Conservation (phyloP, 2,329 filamentous ascomycete genomes). For the Cladosporium sp. region DNA sequence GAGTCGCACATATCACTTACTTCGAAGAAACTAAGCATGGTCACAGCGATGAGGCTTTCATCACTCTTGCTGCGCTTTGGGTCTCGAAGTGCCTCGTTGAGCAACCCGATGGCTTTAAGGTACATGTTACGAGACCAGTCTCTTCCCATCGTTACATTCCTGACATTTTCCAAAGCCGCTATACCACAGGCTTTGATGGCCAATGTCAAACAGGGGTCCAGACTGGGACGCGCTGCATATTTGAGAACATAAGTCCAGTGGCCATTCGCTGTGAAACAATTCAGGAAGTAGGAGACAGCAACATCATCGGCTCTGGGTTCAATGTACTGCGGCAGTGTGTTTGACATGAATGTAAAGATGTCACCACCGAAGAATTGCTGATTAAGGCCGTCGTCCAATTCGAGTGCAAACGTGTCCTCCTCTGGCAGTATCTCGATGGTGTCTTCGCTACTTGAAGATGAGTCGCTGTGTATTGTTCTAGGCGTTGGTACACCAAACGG, state of each 20-base stretch:
- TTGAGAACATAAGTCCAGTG: slow-evolving; percentile 28
- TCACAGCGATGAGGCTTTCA: slow-evolving; percentile 32
- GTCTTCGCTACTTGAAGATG: slow-evolving; percentile 24
- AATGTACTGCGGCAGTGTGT: not conserved
- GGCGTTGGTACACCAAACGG: slow-evolving; percentile 18
- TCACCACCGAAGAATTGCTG: not conserved
- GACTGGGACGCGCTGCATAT: slow-evolving; percentile 10
- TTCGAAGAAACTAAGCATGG: slow-evolving; percentile 36
- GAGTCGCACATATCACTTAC: slow-evolving; percentile 18
- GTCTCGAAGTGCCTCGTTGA: slow-evolving; percentile 31
- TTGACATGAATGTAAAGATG: not conserved
- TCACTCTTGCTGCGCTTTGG: slow-evolving; percentile 28
- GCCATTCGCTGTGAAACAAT: slow-evolving; percentile 24
- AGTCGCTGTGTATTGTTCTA: slow-evolving; percentile 17
- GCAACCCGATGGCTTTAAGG: slow-evolving; percentile 28
- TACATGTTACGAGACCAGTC: slow-evolving; percentile 26
- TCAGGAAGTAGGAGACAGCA: slow-evolving; percentile 28
- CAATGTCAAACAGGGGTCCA: slow-evolving; percentile 26
- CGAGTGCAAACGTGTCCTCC: slow-evolving; percentile 12
- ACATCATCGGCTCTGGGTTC: slow-evolving; percentile 21
- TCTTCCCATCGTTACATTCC: slow-evolving; percentile 19
- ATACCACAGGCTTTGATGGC: slow-evolving; percentile 30
- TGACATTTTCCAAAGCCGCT: slow-evolving; percentile 28
- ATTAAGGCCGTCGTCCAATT: not conserved
- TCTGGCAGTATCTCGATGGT: slow-evolving; percentile 23